phyloP scores from a whole-genome alignment of 2,329 filamentous ascomycete genomes.

The Myriosclerotinia scirpicola region DNA sequence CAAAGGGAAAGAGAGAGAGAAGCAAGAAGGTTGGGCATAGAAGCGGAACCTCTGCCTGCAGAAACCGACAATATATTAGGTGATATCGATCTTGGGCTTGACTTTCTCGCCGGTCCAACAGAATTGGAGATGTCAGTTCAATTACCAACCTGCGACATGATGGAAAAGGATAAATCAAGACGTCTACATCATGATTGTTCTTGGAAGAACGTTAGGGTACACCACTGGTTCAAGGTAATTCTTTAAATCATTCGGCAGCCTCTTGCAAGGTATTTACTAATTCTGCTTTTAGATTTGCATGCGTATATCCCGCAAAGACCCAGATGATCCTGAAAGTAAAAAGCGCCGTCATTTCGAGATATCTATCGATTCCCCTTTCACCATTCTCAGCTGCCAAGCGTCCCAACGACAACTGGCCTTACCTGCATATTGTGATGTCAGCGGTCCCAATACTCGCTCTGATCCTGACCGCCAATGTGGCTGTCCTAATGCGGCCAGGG shows the following conservation, averaged over 20 bases:
- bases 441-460: conserved; percentile 43
- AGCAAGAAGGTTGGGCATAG: conserved; percentile 55
- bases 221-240: conserved; percentile 74
- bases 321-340: conserved; percentile 53
- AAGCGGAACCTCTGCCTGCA: conserved; percentile 35
- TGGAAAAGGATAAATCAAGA: conserved; percentile 61
- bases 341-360: conserved; percentile 75
- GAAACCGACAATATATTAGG: conserved; percentile 62
- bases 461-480: conserved; percentile 53
- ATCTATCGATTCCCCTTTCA: conserved; percentile 74
- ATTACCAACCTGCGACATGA: conserved; percentile 66
- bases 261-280: background rate
- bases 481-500: conserved; percentile 58
- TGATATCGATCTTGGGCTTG: conserved; percentile 54
- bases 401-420: conserved; percentile 69
- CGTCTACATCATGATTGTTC: conserved; percentile 71
- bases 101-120: conserved; percentile 60
- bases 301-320: conserved; percentile 68
- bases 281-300: conserved; percentile 62
- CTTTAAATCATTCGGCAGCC: background rate
- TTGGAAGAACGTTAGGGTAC: conserved; percentile 71
- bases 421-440: conserved; percentile 64
- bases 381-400: conserved; percentile 71
- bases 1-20: conserved; percentile 45
- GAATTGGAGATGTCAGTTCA: conserved; percentile 77